These are phyloP conservation scores for Colletotrichum gloeosporioides DNA, from an alignment of 2,329 filamentous ascomycete genomes.

Conservation along the genomic window DNA sequence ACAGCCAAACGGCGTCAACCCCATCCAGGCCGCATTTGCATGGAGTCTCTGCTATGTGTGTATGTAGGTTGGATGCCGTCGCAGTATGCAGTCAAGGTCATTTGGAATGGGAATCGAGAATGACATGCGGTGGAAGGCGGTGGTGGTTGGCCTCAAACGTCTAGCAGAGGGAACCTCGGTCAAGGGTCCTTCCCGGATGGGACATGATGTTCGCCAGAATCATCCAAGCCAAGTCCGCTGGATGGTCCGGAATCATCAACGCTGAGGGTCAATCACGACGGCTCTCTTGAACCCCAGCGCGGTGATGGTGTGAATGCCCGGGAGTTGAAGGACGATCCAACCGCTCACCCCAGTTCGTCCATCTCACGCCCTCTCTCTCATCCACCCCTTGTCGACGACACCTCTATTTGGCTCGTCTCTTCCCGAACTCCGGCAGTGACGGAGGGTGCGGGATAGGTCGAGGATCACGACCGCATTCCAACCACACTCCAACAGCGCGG, in stretches of 20 bases:
- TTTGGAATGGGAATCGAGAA: neutral
- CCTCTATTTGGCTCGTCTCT: neutral
- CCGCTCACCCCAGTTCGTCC: neutral
- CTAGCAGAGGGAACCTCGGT: neutral
- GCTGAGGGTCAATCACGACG: neutral
- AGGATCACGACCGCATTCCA: neutral
- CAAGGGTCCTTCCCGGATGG: neutral
- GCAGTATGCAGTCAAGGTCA: neutral
- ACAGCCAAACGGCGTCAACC: neutral
- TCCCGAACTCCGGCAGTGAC: neutral
- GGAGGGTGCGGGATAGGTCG: neutral
- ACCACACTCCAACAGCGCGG: conserved; percentile 9
- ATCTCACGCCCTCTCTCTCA: neutral
- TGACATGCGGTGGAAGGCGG: neutral
- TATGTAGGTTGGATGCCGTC: neutral
- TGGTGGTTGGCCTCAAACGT: neutral
- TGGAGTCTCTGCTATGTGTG: neutral
- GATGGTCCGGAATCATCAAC: neutral
- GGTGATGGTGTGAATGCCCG: neutral
- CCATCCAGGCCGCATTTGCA: neutral
- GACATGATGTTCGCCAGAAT: neutral
- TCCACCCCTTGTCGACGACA: neutral
- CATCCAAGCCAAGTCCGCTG: neutral
- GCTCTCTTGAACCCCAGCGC: neutral
- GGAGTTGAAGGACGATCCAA: neutral